Evolutionary conservation across 352 stramenopile species (phyloP).

Genomic region (Pythium phragmiticola): DNA sequence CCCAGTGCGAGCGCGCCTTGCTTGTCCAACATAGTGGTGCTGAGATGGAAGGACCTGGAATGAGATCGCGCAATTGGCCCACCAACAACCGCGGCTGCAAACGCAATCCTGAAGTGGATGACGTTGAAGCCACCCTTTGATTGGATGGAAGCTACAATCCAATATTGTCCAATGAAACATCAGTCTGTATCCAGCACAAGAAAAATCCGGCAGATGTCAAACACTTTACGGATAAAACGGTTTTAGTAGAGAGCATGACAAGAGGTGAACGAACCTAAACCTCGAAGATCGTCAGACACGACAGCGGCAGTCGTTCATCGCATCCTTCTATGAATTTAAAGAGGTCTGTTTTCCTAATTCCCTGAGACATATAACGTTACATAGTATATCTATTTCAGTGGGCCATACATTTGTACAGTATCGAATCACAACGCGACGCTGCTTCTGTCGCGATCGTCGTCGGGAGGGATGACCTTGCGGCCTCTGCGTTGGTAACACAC

Average conservation of each 20-base stretch:
- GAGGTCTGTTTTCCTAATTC: too few species aligned
- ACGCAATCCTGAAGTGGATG: conserved; percentile 22
- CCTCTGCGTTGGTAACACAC: conserved; percentile 5
- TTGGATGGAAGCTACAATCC: conserved; percentile 14
- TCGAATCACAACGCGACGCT: conserved; percentile 10
- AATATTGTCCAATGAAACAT: conserved; percentile 18
- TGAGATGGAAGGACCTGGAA: conserved; percentile 4
- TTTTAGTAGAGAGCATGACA: background rate
- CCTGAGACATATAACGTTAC: too few species aligned
- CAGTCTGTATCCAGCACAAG: conserved; percentile 4
- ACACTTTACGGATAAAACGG: background rate
- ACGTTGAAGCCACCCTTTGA: conserved; percentile 26
- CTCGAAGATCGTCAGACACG: conserved; percentile 11
- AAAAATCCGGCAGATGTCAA: conserved; percentile 3
- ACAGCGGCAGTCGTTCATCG: background rate
- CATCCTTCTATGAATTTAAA: background rate
- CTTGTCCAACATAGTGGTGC: conserved; percentile 60
- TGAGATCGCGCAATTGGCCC: conserved; percentile 21
- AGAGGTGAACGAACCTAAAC: conserved; percentile 4
- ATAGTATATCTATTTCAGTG: background rate
- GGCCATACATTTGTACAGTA: conserved; percentile 5
- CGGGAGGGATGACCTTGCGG: conserved; percentile 29
- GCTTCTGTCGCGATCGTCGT: background rate
- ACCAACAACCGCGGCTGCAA: background rate
- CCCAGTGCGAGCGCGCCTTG: conserved; percentile 58